Base-by-base conservation (phyloP, 768 basidiomycete species). In the Leccinum ochraceum region DNA sequence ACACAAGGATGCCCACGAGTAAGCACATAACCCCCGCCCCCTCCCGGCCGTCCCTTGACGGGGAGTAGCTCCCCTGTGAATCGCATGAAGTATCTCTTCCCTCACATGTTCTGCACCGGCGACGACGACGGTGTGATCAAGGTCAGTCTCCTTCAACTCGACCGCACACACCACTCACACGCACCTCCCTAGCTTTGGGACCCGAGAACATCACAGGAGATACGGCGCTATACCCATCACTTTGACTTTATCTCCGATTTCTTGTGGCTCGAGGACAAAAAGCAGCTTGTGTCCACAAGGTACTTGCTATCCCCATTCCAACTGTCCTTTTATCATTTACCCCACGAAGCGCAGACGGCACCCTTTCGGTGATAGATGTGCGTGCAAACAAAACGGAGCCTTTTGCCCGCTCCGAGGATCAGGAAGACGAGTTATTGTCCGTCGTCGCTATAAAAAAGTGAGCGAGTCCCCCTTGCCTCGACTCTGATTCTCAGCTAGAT, bases 191-290 rank as follows among this genome's bases (percentile, higher is more conserved):
- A 97, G 95, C 81, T 98, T 26, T 97, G 95, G 95, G 95, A 97
- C 71, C 86, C 90, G 22, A 80, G 94, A 60, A 82, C 86, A 68
- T 76, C 78, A 54, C 86, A 86, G 9, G 79, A 81, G 50, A 76
- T 89, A 17, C 82, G 88, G 37, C 78, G 81, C 20, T 94, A 94
- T 70, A 84, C 78, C 32, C 95, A 97, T 54, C 95, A 98, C 68
- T 94, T 89, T 71, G 95, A 97, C 75, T 97, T 94, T 70, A 94
- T 97, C 58, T 90, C 93, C 39, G 94, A 95, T 72, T 94, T 97
- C 74, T 76, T 91, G 42, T 97, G 90, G 86, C 73, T 94, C 58
- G 84, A 83, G 39, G 90, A 91, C 74, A 92, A 90, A 75, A 89
- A 85, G 63, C 92, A 94, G 59, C 81, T 95, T 16, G 83, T 98